Base-by-base conservation (phyloP, 495 filamentous ascomycete genomes). In the Penicillium subrubescens region DNA sequence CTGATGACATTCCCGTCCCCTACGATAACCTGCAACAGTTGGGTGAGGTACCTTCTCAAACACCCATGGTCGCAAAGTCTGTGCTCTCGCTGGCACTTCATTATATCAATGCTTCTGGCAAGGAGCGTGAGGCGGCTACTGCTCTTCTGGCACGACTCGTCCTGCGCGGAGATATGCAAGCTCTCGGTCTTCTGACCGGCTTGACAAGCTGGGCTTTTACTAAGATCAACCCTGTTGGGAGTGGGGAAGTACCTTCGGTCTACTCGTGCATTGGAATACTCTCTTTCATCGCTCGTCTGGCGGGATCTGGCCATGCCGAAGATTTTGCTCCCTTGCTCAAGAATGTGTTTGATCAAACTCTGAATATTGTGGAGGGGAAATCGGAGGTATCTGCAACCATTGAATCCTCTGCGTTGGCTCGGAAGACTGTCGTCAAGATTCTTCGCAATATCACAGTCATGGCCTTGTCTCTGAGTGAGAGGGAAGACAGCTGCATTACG, bases 151-250 rank as follows among this genome's bases (percentile, higher is more conserved):
- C 93, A 12, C 85, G 93, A 21, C 80, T 98, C 21, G 84, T 88
- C n/a, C 82, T 94, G 64, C 85, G 96, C 19, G 86, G 85, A 43
- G 95, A 99, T 73, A 97, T 98, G 94, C 88, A 91, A 72, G 78
- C 84, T 41, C 71, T 93, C 15, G 88, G 90, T 3, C 79, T 97
- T 2, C 79, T 96, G 35, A 77, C 84, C 15, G 77, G 81, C 0
- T 70, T 94, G 25, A 83, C 91, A 5, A 67, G 83, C 3, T 94
- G 92, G 90, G 86, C 91, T 14, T 75, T 97, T 25, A 68, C 70
- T 2, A 79, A 79, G 15, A 76, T 95, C 4, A 72, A 79, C 11
- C 80, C 81, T 6, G 62, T 61, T 19, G 66, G 67, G 12, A 61
- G 73, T 12, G 61, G 61, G 4, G 76, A 76, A 33, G 78, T 68